Evolutionary conservation across 306 rosid genomes (phyloP).

Genomic region (Amphicarpaea edgeworthii): DNA sequence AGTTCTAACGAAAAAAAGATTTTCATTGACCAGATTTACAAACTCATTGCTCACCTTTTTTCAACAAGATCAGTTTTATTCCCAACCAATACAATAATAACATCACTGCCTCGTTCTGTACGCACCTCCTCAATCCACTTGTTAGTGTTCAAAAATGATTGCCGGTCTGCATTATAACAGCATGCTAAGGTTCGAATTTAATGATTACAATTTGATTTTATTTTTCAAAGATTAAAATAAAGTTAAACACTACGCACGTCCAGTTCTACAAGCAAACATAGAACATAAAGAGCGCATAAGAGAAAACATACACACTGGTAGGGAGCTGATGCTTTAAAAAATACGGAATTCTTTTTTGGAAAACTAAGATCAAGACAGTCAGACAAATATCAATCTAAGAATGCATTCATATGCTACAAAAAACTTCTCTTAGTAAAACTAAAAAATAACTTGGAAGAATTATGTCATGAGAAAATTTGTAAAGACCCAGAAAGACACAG

Average conservation of each 20-base stretch:
- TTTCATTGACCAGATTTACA: neutral
- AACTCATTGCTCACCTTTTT: slow-evolving; percentile 65
- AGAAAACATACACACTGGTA: neutral
- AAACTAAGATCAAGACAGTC: neutral
- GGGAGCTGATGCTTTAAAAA: slow-evolving; percentile 6
- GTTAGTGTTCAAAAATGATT: slow-evolving; percentile 63
- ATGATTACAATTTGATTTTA: slow-evolving; percentile 25
- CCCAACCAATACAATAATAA: slow-evolving; percentile 85
- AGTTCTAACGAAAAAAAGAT: neutral
- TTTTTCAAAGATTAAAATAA: neutral
- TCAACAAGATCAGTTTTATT: slow-evolving; percentile 91
- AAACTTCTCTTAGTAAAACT: no score
- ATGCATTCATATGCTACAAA: no score
- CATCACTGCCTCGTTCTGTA: slow-evolving; percentile 87
- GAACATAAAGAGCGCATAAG: neutral
- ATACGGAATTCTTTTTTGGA: neutral
- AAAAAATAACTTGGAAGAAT: no score
- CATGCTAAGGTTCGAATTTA: slow-evolving; percentile 20
- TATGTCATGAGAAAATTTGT: no score
- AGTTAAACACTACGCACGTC: neutral
- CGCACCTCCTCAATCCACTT: slow-evolving; percentile 93
- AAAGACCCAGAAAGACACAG: no score
- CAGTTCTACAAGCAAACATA: no score
- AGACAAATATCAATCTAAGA: neutral
- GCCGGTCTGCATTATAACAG: no score